Evolutionary conservation across 1,284 basidiomycete genomes (phyloP), one percentile per base, ranked within the genome.

Genomic region (Fistulinella cinereoalba): DNA sequence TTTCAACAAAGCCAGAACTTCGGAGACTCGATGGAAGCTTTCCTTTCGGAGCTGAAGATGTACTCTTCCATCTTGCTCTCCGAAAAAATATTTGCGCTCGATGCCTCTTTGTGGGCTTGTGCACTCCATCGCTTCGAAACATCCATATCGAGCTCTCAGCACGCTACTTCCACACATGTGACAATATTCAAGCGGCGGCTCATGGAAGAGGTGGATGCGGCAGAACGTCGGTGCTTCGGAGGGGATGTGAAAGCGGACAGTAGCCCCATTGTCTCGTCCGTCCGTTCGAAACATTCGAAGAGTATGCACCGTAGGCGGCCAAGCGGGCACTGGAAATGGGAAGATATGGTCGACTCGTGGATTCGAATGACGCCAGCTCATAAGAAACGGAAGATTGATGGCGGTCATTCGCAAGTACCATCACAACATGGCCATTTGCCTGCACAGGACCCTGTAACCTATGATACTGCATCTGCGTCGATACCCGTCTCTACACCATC

Each of bases 61-160:
- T 69, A 72, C 44, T 71, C 74, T 0, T 52, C 51, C 3, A 49
- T 58, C 12, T 57, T 81, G 18, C 64, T 65, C 16, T 56, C 56
- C 0, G 62, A 67, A 36, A 56, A 56, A 12, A 57, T 79, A 11
- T 61, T 66, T 10, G 57, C 54, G 10, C 68, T 78, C 27, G 76
- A 80, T 44, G 76, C 75, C 13, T 75, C 76, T 3, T 57, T 81
- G n/a, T 81, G 75, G 73, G 70, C 70, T 11, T 76, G 73, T 50
- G 71, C 72, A 3, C 72, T 82, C 16, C 66, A 65, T 31, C 66
- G 74, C 50, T 66, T 80, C 41, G 79, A 82, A 50, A 61, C 51
- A 53, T 57, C 50, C 41, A 31, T 49, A 43, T 37, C 50, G 52
- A 42, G 33, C 44, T 38, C 49, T 33, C 47, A 55, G 46, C 49